Conservation (phyloP, 2,329 filamentous ascomycete genomes). For the Ophiostoma sp. region DNA sequence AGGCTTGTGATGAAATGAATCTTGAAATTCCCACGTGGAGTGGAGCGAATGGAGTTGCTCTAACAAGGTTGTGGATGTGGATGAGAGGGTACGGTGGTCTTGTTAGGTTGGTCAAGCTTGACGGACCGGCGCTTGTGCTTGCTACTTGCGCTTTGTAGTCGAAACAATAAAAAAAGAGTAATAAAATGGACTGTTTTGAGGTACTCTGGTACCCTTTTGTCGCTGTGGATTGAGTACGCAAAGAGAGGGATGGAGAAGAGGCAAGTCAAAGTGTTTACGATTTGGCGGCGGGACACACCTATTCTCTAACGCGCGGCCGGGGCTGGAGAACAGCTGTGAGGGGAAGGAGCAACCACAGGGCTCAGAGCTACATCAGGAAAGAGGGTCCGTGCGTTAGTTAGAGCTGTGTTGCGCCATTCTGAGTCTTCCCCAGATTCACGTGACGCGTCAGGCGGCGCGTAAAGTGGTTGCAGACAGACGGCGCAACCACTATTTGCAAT, state of each 20-base stretch:
- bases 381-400: background rate
- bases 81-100: background rate
- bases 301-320: slow-evolving; percentile 17
- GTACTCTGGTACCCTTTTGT: slow-evolving; percentile 1
- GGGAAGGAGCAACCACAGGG: background rate
- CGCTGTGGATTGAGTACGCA: background rate
- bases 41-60: slow-evolving; percentile 3
- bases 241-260: background rate
- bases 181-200: background rate
- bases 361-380: background rate
- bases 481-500: background rate
- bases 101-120: background rate
- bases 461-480: background rate
- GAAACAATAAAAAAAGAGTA: background rate
- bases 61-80: background rate
- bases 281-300: background rate
- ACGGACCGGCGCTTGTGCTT: slow-evolving; percentile 9
- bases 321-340: background rate
- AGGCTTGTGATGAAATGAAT: background rate
- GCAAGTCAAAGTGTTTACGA: slow-evolving; percentile 9
- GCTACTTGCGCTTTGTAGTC: background rate
- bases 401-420: background rate
- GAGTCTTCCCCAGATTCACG: background rate
- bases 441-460: background rate
- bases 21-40: slow-evolving; percentile 1